Base-by-base conservation (phyloP, 2,329 filamentous ascomycete genomes). In the Aspergillus tanneri region DNA sequence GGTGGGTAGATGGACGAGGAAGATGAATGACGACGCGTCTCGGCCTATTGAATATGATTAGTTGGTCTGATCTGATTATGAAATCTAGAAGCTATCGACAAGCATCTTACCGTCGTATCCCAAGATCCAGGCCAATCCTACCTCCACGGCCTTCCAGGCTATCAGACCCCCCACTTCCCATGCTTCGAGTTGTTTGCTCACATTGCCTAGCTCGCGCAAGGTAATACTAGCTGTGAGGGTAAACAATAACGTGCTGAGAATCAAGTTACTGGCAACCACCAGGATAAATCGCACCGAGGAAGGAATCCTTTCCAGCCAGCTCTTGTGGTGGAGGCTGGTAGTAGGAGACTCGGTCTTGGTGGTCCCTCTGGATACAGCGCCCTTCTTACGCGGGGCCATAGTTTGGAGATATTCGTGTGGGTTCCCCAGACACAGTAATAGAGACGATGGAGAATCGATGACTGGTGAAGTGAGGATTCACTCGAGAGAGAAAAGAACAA, bases 1-100 rank as follows among this genome's bases (percentile, higher is more conserved):
- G 60, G 83, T 81, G 35, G 91, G 92, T 16, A 86, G 81, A 69
- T 90, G 84, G 46, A 86, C 85, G 34, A 96, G 75, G 52, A 89
- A 67, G 49, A 81, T 81, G 62, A 89, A 73, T 38, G 82, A 78
- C 9, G 80, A 80, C 42, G 87, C 74, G 66, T 89, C 86, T 65
- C 83, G 78, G 71, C 86, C 83, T 76, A 49, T 37, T 27, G 18
- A 11, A 28, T 12, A n/a, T 39, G 30, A 50, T 8, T 5, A n/a
- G 18, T 4, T n/a, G n/a, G n/a, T n/a, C n/a, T n/a, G n/a, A n/a
- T n/a, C n/a, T n/a, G 12, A 11, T 7, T n/a, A 23, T 40, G 8
- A 50, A 40, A 9, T 22, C n/a, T 12, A 6, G 23, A 40, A 12
- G 5, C 2, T 21, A 11, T 21, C 3, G 11, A 6, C 22, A 4